These are phyloP conservation scores for Backusella australiensis DNA, from an alignment of 192 early-diverging fungal genomes.

Conservation along the genomic window DNA sequence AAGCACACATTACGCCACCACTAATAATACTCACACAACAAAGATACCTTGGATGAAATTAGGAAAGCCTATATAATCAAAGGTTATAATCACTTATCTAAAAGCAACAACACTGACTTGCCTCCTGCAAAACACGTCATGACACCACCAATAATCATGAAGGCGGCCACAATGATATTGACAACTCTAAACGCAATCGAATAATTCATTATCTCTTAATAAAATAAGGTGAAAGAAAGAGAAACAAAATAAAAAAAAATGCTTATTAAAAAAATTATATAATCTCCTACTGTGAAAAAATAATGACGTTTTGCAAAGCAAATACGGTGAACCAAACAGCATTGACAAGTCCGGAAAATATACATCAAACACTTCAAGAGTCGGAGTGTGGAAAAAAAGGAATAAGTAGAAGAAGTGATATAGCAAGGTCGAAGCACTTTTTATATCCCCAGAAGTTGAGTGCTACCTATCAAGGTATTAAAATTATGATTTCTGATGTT, in stretches of 20 bases:
- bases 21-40: constrained; percentile 15
- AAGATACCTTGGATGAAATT: constrained; percentile 33
- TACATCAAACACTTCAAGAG: neutral
- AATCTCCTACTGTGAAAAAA: neutral
- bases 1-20: neutral
- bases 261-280: neutral
- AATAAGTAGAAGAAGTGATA: too few relatives aligned
- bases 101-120: neutral
- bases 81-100: neutral
- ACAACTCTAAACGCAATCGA: constrained; percentile 18
- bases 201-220: constrained; percentile 9
- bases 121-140: constrained; percentile 33
- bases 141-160: constrained; percentile 37
- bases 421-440: too few relatives aligned
- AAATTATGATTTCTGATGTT: too few relatives aligned
- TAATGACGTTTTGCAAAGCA: neutral
- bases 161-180: constrained; percentile 28
- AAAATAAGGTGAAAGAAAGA: neutral
- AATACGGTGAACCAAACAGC: constrained; percentile 2
- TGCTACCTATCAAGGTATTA: too few relatives aligned
- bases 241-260: neutral
- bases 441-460: too few relatives aligned
- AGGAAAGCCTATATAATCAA: constrained; percentile 26
- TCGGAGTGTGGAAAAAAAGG: too few relatives aligned
- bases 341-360: neutral